Base-by-base conservation (phyloP, 2,329 filamentous ascomycete species). In the Trichophyton benhamiae region DNA sequence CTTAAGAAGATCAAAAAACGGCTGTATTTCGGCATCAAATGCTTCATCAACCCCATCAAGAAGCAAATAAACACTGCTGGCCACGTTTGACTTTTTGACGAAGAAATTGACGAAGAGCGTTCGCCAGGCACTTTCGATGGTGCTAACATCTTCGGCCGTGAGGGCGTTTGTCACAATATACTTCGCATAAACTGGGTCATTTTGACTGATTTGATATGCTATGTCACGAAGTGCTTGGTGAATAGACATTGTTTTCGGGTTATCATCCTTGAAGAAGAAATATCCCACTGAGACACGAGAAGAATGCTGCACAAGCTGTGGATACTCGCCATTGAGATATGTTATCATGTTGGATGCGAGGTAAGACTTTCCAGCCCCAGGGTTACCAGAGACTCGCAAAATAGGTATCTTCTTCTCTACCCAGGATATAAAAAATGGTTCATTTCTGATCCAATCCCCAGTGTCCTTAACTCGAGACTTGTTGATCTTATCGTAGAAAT, bases 41-140 rank as follows among this genome's bases (percentile, higher is more conserved):
- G 76, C 77, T 65, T 80, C 78, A 60, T 80, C 78, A 3, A 80
- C 69, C 2, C 76, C 78, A 49, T 80, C 78, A 2, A 80, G 65
- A 36, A 80, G 71, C n/a, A 80, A 65, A 66, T 77, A 79, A 1
- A 76, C 69, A 2, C 66, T 70, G 33, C 74, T 73, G 1, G 68
- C 67, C 5, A 53, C 25, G 4, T 70, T 70, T 5, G 65, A 62
- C n/a, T 72, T 71, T 2, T 70, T 68, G 4, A 71, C 57, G 58
- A 75, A 74, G 0, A 75, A 77, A 4, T 76, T 68, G 0, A 74
- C 66, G 9, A 80, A 73, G 0, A 80, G 67, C 5, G 71, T 72
- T 3, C 75, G 67, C 63, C 76, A 80, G 0, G 76, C 75, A 53
- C 77, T 79, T 1, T 76, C 66, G 1, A 79, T 71, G 0, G 77